Conservation (phyloP, 176 grass and related monocot species). For the Raddia distichophylla region DNA sequence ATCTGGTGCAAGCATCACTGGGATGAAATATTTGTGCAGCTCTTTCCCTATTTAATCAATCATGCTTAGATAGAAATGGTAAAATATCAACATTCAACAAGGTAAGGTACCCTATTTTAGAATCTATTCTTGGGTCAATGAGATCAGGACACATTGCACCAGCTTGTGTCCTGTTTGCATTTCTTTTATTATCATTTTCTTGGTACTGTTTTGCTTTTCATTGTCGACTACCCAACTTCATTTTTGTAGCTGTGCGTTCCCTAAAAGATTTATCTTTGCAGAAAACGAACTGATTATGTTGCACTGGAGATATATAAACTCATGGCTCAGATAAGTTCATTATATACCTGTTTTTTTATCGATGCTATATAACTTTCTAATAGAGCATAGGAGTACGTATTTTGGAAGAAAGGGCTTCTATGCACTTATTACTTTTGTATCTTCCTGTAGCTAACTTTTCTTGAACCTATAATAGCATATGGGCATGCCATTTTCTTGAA, state of each 20-base stretch:
- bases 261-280: neutral
- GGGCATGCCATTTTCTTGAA: no score
- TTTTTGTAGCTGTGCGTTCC: slow-evolving; percentile 22
- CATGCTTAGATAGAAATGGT: slow-evolving; percentile 50
- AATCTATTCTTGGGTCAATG: slow-evolving; percentile 45
- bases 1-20: slow-evolving; percentile 29
- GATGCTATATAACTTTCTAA: neutral
- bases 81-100: slow-evolving; percentile 39
- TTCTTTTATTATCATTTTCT: slow-evolving; percentile 12
- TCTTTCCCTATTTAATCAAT: slow-evolving; percentile 41
- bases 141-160: neutral
- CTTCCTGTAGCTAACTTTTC: neutral
- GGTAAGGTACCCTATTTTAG: slow-evolving; percentile 29
- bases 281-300: neutral
- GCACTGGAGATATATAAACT: neutral
- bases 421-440: neutral
- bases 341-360: no score
- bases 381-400: neutral
- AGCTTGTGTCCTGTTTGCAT: neutral
- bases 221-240: neutral
- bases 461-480: no score
- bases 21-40: slow-evolving; percentile 7
- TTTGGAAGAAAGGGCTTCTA: slow-evolving; percentile 7
- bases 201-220: neutral
- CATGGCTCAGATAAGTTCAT: neutral